A percentile compares a stretch with the other conserved stretches of the same genome.
Evolutionary conservation across 495 filamentous ascomycete species (phyloP).

Genomic region (Penicillium pulvis): DNA sequence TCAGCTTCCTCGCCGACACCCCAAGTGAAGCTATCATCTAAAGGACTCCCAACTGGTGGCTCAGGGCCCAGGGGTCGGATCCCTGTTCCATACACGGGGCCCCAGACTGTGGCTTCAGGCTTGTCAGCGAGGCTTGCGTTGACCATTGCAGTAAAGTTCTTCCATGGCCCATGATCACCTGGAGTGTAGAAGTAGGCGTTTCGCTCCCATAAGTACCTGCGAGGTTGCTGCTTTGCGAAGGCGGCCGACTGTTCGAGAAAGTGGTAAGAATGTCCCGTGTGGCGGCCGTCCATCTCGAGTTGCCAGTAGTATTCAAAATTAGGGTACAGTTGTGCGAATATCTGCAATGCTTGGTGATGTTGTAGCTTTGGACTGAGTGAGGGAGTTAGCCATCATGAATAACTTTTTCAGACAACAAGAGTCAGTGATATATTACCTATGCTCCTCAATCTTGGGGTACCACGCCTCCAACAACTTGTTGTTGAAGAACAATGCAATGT

Average conservation of each 20-base stretch:
- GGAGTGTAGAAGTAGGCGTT: conserved; percentile 74
- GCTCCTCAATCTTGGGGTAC: conserved; percentile 32
- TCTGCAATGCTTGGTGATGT: conserved; percentile 39
- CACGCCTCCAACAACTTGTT: conserved; percentile 34
- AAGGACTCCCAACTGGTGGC: conserved; percentile 53
- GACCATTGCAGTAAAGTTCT: conserved; percentile 55
- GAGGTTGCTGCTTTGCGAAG: conserved; percentile 63
- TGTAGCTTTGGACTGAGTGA: conserved; percentile 25
- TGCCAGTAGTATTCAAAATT: conserved; percentile 79
- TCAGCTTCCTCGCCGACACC: conserved; percentile 78
- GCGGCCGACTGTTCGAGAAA: conserved; percentile 59
- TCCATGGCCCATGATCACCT: conserved; percentile 59
- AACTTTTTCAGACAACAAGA: background rate
- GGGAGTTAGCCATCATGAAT: background rate
- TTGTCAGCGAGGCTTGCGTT: conserved; percentile 44
- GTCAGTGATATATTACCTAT: conserved; percentile 20
- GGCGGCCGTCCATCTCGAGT: conserved; percentile 72
- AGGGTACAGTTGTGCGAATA: conserved; percentile 66
- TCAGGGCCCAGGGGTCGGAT: conserved; percentile 62
- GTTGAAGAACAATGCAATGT: conserved; percentile 70
- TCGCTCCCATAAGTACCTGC: conserved; percentile 73
- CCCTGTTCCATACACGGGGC: conserved; percentile 39
- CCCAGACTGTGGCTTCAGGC: conserved; percentile 55
- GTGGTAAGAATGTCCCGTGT: conserved; percentile 71
- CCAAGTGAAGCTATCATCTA: conserved; percentile 67